Conservation (phyloP, 2,329 filamentous ascomycete genomes). For the Venturia oleaginea region DNA sequence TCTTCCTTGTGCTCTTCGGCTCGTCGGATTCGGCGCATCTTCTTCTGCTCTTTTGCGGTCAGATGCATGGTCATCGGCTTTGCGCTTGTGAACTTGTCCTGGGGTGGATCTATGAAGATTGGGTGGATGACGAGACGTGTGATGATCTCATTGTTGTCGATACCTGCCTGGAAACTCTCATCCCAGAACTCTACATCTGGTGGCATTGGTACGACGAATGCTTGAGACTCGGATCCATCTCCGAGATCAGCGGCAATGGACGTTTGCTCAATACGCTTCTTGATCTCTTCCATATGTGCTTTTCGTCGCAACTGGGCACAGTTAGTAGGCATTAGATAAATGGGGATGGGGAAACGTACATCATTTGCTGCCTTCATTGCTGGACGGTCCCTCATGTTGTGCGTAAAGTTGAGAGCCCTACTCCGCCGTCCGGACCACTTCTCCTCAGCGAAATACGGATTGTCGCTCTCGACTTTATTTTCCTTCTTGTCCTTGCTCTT, state of each 20-base stretch:
- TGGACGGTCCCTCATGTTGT: constrained; percentile 11
- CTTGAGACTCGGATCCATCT: constrained; percentile 76
- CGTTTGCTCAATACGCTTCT: constrained; percentile 80
- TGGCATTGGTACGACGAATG: constrained; percentile 73
- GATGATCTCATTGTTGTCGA: constrained; percentile 65
- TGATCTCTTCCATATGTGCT: constrained; percentile 85
- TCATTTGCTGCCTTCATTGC: constrained; percentile 54
- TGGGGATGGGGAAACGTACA: background rate
- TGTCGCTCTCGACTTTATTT: constrained; percentile 48
- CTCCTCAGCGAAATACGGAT: constrained; percentile 59
- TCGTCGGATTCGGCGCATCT: constrained; percentile 78
- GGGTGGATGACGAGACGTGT: constrained; percentile 91
- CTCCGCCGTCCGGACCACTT: background rate
- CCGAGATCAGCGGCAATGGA: constrained; percentile 79
- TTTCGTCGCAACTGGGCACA: constrained; percentile 57
- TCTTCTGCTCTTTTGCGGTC: constrained; percentile 83
- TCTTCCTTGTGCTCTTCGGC: constrained; percentile 93
- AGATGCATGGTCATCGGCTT: constrained; percentile 82
- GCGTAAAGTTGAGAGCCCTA: constrained; percentile 11
- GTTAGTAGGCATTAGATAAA: background rate
- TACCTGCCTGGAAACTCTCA: constrained; percentile 69
- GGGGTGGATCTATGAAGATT: constrained; percentile 79
- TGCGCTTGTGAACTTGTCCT: constrained; percentile 68
- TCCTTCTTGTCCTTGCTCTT: constrained; percentile 25
- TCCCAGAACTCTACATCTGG: constrained; percentile 98